Evolutionary conservation across 257 asterid genomes (phyloP).

Genomic region (Solanum arcanum): DNA sequence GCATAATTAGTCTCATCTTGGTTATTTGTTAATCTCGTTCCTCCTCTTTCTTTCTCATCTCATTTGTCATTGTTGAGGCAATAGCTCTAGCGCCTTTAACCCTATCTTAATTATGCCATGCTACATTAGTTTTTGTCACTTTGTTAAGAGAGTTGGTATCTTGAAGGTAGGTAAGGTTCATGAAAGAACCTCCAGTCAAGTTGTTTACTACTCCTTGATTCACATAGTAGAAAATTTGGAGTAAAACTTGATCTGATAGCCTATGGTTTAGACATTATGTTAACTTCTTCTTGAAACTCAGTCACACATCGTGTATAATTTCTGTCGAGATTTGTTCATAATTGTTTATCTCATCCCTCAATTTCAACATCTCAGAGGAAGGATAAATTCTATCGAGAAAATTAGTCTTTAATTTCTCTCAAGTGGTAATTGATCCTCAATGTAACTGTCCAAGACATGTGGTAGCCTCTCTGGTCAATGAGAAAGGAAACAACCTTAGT

Average conservation of each 20-base stretch:
- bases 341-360: neutral
- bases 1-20: neutral
- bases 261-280: neutral
- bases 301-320: neutral
- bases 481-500: neutral
- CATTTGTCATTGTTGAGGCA: neutral
- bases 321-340: neutral
- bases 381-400: neutral
- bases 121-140: neutral
- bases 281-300: neutral
- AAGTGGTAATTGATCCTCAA: neutral
- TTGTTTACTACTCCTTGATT: neutral
- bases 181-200: neutral
- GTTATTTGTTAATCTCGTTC: neutral
- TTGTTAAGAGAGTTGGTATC: neutral
- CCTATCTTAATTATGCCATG: neutral
- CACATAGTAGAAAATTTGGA: neutral
- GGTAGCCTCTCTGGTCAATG: neutral
- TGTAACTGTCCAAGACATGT: neutral
- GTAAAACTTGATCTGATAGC: neutral
- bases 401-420: neutral
- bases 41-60: neutral
- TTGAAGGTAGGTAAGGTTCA: neutral
- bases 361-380: neutral
- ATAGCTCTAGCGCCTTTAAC: neutral